Base-by-base conservation (phyloP, 495 filamentous ascomycete species). In the Staphylotrichum tortipilum region DNA sequence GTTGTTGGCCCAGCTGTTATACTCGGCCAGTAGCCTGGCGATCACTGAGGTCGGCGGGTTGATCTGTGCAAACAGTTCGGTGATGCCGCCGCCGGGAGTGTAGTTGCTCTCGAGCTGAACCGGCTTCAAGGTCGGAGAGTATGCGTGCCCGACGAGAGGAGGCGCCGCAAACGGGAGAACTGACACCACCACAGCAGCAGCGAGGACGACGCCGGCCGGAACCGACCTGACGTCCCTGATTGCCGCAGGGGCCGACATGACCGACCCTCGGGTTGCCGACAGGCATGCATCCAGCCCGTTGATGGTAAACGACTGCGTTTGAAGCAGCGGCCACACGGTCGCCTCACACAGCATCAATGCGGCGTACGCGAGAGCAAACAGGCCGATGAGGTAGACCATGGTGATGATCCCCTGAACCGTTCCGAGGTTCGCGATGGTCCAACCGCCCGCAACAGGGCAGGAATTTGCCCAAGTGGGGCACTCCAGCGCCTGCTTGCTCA, bases 391-490 rank as follows among this genome's bases (percentile, higher is more conserved):
- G 42, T 58, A 66, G 4, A 66, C 18, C 24, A 61, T 22, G 7
- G 63, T 58, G 44, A 63, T 58, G 37, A 63, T 50, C 1, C 58
- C 60, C 47, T 66, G 63, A 18, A 66, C 47, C 6, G 54, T 62
- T 3, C 49, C 52, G 12, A 66, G 56, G 33, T 66, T 49, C 5
- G 55, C 48, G 0, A 50, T 26, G 1, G 60, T 64, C 63, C 63
- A 66, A 3, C 12, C 24, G 39, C 60, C 58, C 8, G 49, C 41
- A 7, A 30, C 28, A 11, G 15, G 21, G 33, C 63, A 66, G 24
- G 34, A 37, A 11, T 33, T 44, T 6, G 61, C 56, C 63, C 63
- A 66, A 3, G 40, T 0, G 5, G 63, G 60, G 31, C 63, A 66
- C 7, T 60, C 45, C 4, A 66, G 47, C n/a, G 55, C n/a, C 44